Evolutionary conservation across 257 asterid genomes (phyloP).

Genomic region (Paulownia fortunei): DNA sequence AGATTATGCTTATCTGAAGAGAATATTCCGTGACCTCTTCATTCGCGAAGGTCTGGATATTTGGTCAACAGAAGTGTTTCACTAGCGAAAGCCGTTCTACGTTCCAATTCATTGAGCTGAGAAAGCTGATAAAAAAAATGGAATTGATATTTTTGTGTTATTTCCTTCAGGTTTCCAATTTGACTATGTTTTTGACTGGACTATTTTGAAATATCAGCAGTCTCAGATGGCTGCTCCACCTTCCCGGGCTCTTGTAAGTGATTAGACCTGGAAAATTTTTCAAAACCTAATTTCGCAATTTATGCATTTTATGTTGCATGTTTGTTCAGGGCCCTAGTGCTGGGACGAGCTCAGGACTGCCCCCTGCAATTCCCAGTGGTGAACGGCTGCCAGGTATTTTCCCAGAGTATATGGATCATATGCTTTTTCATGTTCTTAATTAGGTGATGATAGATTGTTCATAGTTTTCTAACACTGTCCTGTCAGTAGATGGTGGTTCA

Average conservation of each 20-base stretch:
- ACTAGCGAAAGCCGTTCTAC: background rate
- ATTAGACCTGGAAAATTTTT: background rate
- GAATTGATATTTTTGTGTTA: slow-evolving; percentile 1
- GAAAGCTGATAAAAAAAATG: background rate
- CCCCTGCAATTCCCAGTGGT: slow-evolving; percentile 78
- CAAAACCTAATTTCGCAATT: background rate
- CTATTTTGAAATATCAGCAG: slow-evolving; percentile 94
- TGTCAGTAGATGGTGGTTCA: background rate
- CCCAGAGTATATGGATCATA: background rate
- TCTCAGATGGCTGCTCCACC: slow-evolving; percentile 91
- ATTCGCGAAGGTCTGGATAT: slow-evolving; percentile 85
- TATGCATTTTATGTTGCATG: slow-evolving; percentile 11
- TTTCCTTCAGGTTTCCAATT: slow-evolving; percentile 80
- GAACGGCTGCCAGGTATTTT: slow-evolving; percentile 72
- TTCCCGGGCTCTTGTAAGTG: slow-evolving; percentile 73
- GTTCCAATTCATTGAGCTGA: slow-evolving; percentile 6
- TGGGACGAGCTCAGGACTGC: slow-evolving; percentile 87
- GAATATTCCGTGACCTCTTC: slow-evolving; percentile 96
- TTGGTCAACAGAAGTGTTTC: slow-evolving; percentile 14
- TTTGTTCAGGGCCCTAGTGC: slow-evolving; percentile 70
- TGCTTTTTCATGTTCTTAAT: slow-evolving; percentile 12
- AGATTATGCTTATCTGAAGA: slow-evolving; percentile 96
- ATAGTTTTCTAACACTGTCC: background rate
- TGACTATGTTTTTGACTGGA: slow-evolving; percentile 98
- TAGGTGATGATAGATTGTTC: background rate